phyloP scores from a whole-genome alignment of 495 filamentous ascomycete species.

The Monascus purpureus region DNA sequence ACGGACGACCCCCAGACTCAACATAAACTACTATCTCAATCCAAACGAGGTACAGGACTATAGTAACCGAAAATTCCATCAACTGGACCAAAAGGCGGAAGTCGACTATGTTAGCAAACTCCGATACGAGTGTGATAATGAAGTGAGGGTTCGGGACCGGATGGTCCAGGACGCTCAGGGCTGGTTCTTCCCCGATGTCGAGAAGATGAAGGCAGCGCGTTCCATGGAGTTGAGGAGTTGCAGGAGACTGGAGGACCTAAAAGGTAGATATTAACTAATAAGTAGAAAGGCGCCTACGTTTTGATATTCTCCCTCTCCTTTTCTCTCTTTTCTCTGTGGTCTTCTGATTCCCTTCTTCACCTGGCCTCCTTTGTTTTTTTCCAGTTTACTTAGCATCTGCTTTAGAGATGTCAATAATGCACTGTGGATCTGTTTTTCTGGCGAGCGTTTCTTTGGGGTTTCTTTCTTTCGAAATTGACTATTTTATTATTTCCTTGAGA shows the following conservation, averaged over 20 bases:
- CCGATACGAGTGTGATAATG: constrained; percentile 55
- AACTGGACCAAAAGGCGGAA: constrained; percentile 69
- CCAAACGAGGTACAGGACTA: constrained; percentile 61
- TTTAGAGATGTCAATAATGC: constrained; percentile 11
- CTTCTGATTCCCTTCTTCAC: constrained; percentile 1
- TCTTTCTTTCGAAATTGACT: constrained; percentile 2
- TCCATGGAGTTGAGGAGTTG: constrained; percentile 48
- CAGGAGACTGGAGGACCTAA: constrained; percentile 33
- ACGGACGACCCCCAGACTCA: constrained; percentile 53
- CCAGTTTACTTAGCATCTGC: not conserved
- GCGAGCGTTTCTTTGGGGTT: constrained; percentile 9
- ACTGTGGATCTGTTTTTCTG: constrained; percentile 7
- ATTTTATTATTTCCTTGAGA: too few relatives aligned
- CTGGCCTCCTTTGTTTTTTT: constrained; percentile 3
- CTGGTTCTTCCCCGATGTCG: constrained; percentile 71
- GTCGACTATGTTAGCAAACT: constrained; percentile 51
- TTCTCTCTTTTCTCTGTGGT: constrained; percentile 3
- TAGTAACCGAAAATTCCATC: constrained; percentile 46
- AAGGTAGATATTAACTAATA: constrained; percentile 15
- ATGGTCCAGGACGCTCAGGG: constrained; percentile 71
- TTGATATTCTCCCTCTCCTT: constrained; percentile 2
- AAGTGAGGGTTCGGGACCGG: constrained; percentile 44
- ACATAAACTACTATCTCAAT: constrained; percentile 73
- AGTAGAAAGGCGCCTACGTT: constrained; percentile 1
- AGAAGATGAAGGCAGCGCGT: constrained; percentile 56